Evolutionary conservation across 257 asterid genomes (phyloP).

Genomic region (Petunia axillaris): DNA sequence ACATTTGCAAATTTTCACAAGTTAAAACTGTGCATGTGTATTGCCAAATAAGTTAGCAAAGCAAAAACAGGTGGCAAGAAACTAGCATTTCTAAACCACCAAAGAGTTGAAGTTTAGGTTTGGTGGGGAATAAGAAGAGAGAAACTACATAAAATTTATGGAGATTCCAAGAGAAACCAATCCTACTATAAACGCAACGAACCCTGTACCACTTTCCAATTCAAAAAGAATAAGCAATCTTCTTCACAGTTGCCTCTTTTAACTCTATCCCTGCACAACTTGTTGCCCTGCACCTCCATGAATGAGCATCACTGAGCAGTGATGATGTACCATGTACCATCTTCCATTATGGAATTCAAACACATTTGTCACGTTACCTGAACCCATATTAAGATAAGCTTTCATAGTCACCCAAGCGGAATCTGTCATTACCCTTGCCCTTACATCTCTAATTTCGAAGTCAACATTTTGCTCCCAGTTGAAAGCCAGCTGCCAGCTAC

Average conservation of each 20-base stretch:
- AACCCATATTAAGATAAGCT: constrained; percentile 56
- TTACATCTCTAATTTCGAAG: constrained; percentile 72
- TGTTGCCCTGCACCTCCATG: constrained; percentile 61
- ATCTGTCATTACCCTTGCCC: constrained; percentile 70
- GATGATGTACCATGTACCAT: constrained; percentile 98
- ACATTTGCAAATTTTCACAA: background rate
- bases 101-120: constrained; percentile 16
- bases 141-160: constrained; percentile 32
- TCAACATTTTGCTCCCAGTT: constrained; percentile 77
- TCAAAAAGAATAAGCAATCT: constrained; percentile 40
- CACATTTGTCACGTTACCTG: constrained; percentile 64
- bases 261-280: constrained; percentile 50
- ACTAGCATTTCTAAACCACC: constrained; percentile 29
- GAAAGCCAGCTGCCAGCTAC: constrained; percentile 84
- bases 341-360: constrained; percentile 81
- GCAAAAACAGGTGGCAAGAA: constrained; percentile 36
- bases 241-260: constrained; percentile 24
- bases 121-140: constrained; percentile 13
- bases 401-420: constrained; percentile 97
- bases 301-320: constrained; percentile 60
- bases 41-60: constrained; percentile 4
- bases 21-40: constrained; percentile 15
- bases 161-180: constrained; percentile 19
- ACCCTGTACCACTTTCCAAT: constrained; percentile 48
- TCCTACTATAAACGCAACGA: constrained; percentile 39